phyloP scores from a whole-genome alignment of 179 eudicot genomes.

The Nepenthes alata region DNA sequence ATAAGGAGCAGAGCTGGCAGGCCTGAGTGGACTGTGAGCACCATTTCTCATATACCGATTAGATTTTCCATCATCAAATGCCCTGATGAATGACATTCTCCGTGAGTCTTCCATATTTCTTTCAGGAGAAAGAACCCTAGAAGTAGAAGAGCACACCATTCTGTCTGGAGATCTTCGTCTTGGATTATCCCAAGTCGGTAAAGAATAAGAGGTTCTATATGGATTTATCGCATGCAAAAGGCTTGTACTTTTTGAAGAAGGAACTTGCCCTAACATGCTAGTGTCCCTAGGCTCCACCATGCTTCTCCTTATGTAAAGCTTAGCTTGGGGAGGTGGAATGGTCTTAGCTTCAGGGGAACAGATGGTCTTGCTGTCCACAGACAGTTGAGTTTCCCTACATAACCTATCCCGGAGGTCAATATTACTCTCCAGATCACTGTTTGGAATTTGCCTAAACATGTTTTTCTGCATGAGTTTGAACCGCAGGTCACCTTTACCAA shows the following conservation, averaged over 20 bases:
- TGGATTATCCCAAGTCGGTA: slow-evolving; percentile 45
- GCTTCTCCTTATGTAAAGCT: slow-evolving; percentile 16
- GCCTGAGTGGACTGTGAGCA: slow-evolving; percentile 33
- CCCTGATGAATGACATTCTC: slow-evolving; percentile 36
- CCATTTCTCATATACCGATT: slow-evolving; percentile 35
- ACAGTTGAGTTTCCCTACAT: slow-evolving; percentile 32
- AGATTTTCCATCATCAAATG: slow-evolving; percentile 48
- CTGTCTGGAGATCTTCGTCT: slow-evolving; percentile 57
- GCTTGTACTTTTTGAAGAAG: slow-evolving; percentile 28
- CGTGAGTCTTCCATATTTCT: slow-evolving; percentile 36
- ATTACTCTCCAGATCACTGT: slow-evolving; percentile 20
- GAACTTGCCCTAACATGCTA: slow-evolving; percentile 20
- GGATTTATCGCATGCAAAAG: slow-evolving; percentile 23
- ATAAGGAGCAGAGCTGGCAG: slow-evolving; percentile 32
- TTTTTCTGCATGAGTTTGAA: slow-evolving; percentile 62
- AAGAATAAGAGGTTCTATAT: slow-evolving; percentile 36
- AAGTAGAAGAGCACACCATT: slow-evolving; percentile 21
- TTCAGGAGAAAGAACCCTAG: slow-evolving; percentile 43
- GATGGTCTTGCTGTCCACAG: slow-evolving; percentile 18
- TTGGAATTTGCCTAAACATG: slow-evolving; percentile 19
- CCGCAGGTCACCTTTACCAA: slow-evolving; percentile 62
- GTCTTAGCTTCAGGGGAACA: slow-evolving; percentile 15
- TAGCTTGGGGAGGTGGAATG: background rate
- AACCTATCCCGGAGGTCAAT: slow-evolving; percentile 63
- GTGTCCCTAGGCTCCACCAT: slow-evolving; percentile 14